Evolutionary conservation across 2,329 filamentous ascomycete genomes (phyloP), one percentile per base, ranked within the genome.

Genomic region (Sporothrix brunneoviolacea): DNA sequence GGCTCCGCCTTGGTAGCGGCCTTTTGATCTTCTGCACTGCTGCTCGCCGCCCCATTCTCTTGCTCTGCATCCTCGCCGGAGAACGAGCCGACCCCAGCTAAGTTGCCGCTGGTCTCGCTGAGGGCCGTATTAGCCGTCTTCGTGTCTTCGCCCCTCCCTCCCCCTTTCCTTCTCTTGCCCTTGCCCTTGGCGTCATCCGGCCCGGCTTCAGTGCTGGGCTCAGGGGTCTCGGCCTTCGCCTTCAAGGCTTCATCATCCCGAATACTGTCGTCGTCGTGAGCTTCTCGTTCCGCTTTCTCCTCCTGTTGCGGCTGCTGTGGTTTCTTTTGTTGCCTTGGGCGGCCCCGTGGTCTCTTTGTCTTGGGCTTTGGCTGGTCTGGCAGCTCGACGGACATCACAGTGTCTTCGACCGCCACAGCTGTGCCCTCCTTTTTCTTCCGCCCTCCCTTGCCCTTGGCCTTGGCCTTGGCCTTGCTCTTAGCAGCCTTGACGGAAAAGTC

Each of bases 391-490:
- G 16, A 24, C 19, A 39, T 15, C 18, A 30, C 24, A 10, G 35
- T n/a, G 16, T 37, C 18, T 8, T 15, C 16, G 8, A 21, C 21
- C 21, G 21, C 3, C 7, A n/a, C 6, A 2, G 21, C 18, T 30
- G 32, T 21, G 8, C n/a, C 28, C 15, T 13, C 22, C 32, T 46
- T 40, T n/a, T 39, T 53, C n/a, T 13, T 6, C 18, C 72, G 64
- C 4, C 73, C 72, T 44, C 72, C 63, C 52, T 47, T 44, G 33
- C 65, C 70, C 49, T 61, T 62, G 10, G 51, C 30, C 30, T 49
- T 45, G 13, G 16, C 10, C n/a, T 19, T n/a, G 3, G 39, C 7
- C 16, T 49, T 36, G 21, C 38, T 35, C n/a, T 48, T 35, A 19
- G 9, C n/a, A 4, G 10, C 19, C 7, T 12, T 30, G 21, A 21